A percentile compares a stretch with the other conserved stretches of the same genome.
These are phyloP conservation scores for Chaetoceros tenuissimus DNA, from an alignment of 108 stramenopile species.

Conservation along the genomic window DNA sequence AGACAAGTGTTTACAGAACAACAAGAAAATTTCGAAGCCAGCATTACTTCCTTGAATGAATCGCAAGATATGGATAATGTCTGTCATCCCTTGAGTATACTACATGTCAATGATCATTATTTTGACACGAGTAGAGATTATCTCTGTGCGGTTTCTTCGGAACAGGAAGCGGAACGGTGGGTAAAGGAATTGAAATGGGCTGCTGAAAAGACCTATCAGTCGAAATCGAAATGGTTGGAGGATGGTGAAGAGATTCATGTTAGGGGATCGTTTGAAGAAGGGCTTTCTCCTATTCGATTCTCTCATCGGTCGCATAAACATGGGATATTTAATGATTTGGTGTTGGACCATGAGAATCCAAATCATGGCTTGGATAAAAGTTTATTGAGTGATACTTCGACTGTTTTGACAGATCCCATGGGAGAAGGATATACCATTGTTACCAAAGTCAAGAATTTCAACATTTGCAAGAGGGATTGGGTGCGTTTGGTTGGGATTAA, in stretches of 20 bases:
- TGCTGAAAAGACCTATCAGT: no score
- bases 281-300: neutral
- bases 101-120: neutral
- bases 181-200: constrained; percentile 81
- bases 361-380: neutral
- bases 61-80: neutral
- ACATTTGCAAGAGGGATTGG: constrained; percentile 31
- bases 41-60: neutral
- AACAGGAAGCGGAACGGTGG: constrained; percentile 76
- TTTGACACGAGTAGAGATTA: constrained; percentile 42
- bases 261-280: neutral
- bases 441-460: constrained; percentile 12
- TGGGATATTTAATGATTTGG: no score
- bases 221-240: constrained; percentile 18
- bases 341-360: no score
- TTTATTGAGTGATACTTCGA: neutral
- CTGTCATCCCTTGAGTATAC: neutral
- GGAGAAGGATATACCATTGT: neutral
- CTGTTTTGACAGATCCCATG: neutral
- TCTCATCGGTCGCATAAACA: no score
- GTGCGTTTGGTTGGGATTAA: constrained; percentile 18
- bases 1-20: constrained; percentile 28
- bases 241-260: neutral
- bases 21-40: constrained; percentile 5
- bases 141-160: constrained; percentile 70